phyloP scores from a whole-genome alignment of 805 yeast genomes.

The Ogataea kodamae region DNA sequence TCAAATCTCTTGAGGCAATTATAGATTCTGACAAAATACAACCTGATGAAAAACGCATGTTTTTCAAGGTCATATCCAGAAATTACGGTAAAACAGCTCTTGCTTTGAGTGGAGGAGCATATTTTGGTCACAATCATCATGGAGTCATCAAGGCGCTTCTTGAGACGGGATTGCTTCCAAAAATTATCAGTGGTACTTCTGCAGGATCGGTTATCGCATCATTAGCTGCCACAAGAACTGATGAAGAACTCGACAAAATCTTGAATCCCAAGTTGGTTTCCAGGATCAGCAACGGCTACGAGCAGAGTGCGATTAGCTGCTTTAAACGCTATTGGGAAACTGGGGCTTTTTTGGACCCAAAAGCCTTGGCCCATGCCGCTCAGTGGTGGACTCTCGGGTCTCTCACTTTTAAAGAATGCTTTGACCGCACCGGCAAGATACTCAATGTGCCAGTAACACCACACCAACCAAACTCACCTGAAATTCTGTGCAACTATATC shows the following conservation, averaged over 20 bases:
- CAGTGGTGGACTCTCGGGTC: slow-evolving; percentile 73
- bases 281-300: slow-evolving; percentile 68
- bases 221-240: slow-evolving; percentile 62
- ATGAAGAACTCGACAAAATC: slow-evolving; percentile 56
- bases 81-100: slow-evolving; percentile 72
- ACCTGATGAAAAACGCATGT: slow-evolving; percentile 40
- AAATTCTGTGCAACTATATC: slow-evolving; percentile 68
- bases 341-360: slow-evolving; percentile 75
- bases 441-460: slow-evolving; percentile 78
- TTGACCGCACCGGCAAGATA: slow-evolving; percentile 62
- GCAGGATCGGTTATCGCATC: slow-evolving; percentile 83
- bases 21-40: slow-evolving; percentile 38
- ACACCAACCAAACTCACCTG: slow-evolving; percentile 78
- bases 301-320: slow-evolving; percentile 54
- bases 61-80: slow-evolving; percentile 55
- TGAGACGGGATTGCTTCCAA: slow-evolving; percentile 64
- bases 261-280: slow-evolving; percentile 59
- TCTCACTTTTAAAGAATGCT: slow-evolving; percentile 68
- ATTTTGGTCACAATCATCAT: slow-evolving; percentile 73
- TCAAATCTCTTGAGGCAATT: slow-evolving; percentile 43
- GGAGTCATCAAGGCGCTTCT: slow-evolving; percentile 71
- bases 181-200: slow-evolving; percentile 70
- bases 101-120: slow-evolving; percentile 76
- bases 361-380: slow-evolving; percentile 67
- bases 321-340: slow-evolving; percentile 64